A percentile compares a stretch with the other conserved stretches of the same genome.
Evolutionary conservation across 139 green algal species (phyloP).

Genomic region (Chlamydomonas asymmetrica): DNA sequence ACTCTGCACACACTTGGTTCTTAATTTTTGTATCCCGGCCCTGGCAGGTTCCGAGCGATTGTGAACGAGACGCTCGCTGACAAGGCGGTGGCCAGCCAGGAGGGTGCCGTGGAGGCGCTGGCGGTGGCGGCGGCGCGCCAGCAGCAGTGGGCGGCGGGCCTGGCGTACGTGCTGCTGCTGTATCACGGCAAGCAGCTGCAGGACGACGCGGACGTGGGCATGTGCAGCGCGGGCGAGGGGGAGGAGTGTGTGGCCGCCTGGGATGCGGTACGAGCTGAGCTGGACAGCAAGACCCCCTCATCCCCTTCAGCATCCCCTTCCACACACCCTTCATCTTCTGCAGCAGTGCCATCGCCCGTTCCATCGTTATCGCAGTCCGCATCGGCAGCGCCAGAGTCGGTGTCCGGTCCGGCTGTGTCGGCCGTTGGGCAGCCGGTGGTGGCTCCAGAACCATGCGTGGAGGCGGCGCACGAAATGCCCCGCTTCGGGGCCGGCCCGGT

Average conservation of each 20-base stretch:
- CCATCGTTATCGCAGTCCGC: too few relatives aligned
- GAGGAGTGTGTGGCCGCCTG: too few relatives aligned
- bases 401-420: too few relatives aligned
- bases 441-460: too few relatives aligned
- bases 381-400: too few relatives aligned
- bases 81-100: constrained; percentile 29
- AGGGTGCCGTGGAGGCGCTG: constrained; percentile 34
- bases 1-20: too few relatives aligned
- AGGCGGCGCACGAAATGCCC: too few relatives aligned
- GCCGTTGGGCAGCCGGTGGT: too few relatives aligned
- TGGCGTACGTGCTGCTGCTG: constrained; percentile 35
- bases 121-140: constrained; percentile 18
- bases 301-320: background rate
- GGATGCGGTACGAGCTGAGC: too few relatives aligned
- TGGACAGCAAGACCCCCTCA: background rate
- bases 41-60: constrained; percentile 18
- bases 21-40: too few relatives aligned
- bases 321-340: background rate
- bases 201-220: constrained; percentile 36
- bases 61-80: constrained; percentile 33
- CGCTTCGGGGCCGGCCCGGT: too few relatives aligned
- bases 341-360: background rate
- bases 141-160: constrained; percentile 22
- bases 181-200: constrained; percentile 17
- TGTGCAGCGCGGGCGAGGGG: too few relatives aligned